These are phyloP conservation scores for Vitis rupestris DNA, from an alignment of 164 flowering plant genomes.

Conservation along the genomic window DNA sequence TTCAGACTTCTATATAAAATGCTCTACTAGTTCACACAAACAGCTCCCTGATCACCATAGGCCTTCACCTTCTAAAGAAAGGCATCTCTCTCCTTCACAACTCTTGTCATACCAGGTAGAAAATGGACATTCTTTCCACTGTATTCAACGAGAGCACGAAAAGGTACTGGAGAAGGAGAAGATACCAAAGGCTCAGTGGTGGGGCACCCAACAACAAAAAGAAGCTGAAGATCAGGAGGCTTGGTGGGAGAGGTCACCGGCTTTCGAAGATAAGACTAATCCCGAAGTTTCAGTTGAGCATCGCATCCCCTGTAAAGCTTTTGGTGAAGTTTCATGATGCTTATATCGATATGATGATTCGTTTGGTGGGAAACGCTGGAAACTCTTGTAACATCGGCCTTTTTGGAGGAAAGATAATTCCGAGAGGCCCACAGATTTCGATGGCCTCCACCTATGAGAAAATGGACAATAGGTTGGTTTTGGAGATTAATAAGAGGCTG, in stretches of 20 bases:
- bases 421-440: slow-evolving; percentile 7
- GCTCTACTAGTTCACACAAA: too few species aligned
- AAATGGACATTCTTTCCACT: slow-evolving; percentile 5
- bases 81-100: too few species aligned
- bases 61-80: too few species aligned
- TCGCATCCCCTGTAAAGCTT: slow-evolving; percentile 8
- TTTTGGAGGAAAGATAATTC: slow-evolving; percentile 21
- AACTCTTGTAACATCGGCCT: background rate
- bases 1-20: too few species aligned
- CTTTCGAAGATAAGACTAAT: slow-evolving; percentile 3
- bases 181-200: slow-evolving; percentile 13
- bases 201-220: background rate
- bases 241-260: slow-evolving; percentile 8
- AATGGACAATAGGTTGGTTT: slow-evolving; percentile 24
- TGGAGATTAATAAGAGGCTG: slow-evolving; percentile 28
- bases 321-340: slow-evolving; percentile 16
- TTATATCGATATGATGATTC: slow-evolving; percentile 24
- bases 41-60: too few species aligned
- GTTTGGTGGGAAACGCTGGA: slow-evolving; percentile 12
- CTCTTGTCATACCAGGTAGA: background rate
- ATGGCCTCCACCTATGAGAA: background rate
- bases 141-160: slow-evolving; percentile 14
- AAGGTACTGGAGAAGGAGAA: slow-evolving; percentile 16
- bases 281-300: slow-evolving; percentile 6
- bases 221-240: slow-evolving; percentile 8